Evolutionary conservation across 495 filamentous ascomycete genomes (phyloP).

Genomic region (Chaetomium tenue): DNA sequence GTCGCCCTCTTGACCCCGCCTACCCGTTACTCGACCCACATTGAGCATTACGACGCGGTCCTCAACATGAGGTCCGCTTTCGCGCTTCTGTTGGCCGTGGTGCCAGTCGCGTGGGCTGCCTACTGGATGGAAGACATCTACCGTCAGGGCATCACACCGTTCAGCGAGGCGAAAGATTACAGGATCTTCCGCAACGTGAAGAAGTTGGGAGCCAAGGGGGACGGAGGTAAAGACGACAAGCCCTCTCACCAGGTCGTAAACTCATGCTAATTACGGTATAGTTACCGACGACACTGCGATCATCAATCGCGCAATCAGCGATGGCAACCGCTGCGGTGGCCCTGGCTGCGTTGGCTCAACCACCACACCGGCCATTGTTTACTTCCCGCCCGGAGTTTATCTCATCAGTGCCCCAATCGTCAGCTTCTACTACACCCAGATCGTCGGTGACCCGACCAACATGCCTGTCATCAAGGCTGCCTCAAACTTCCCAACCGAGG

Average conservation of each 20-base stretch:
- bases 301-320: constrained; percentile 76
- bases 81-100: constrained; percentile 19
- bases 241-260: background rate
- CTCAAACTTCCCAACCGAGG: constrained; percentile 50
- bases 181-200: constrained; percentile 79
- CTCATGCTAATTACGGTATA: constrained; percentile 37
- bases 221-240: constrained; percentile 48
- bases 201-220: constrained; percentile 73
- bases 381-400: constrained; percentile 68
- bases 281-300: constrained; percentile 77
- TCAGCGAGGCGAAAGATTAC: constrained; percentile 48
- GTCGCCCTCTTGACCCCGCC: background rate
- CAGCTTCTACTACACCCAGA: constrained; percentile 64
- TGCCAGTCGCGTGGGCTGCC: constrained; percentile 17
- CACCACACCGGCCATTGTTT: constrained; percentile 65
- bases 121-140: constrained; percentile 43
- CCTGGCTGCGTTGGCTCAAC: constrained; percentile 74
- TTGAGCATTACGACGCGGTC: background rate
- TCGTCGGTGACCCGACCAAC: constrained; percentile 57
- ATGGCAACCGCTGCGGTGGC: constrained; percentile 73
- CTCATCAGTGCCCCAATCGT: constrained; percentile 57
- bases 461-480: constrained; percentile 70
- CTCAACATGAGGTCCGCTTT: constrained; percentile 21
- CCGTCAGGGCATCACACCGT: constrained; percentile 45
- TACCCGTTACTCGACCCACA: background rate